Evolutionary conservation across 2,329 filamentous ascomycete species (phyloP), one percentile per base, ranked within the genome.

Genomic region (Penicillium sp.): DNA sequence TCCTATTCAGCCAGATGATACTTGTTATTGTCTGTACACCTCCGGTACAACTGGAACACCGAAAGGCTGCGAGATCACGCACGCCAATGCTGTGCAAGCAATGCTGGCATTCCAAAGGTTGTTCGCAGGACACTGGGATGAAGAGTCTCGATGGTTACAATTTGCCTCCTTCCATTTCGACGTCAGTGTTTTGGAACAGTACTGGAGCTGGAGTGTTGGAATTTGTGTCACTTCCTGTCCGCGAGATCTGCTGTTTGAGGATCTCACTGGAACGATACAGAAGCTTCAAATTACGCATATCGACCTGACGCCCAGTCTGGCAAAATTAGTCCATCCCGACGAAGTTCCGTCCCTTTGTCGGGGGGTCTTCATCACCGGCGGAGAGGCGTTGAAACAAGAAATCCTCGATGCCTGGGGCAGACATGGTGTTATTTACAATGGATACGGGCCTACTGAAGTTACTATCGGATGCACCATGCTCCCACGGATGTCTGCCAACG

Each of bases 151-250:
- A 56, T 97, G 91, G 88, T 79, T 97, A 1, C 93, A 97, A 68
- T 97, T 97, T 68, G 93, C 93, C 1, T 92, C 91, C 0, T 90
- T 96, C 55, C 93, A 96, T 72, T 97, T 97, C 59, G 93, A 97
- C 66, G 92, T 97, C 4, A 94, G 90, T 1, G 89, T 97, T 0
- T 80, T 97, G 0, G 92, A 97, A 69, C 92, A 96, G 67, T 97
- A 93, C 71, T 97, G 91, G 91, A 94, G 88, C 56, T 97, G 92
- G 92, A 91, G 88, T 29, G 89, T 94, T 1, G 92, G 92, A 1
- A 92, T 97, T 26, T 87, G 89, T 4, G 82, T 97, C 0, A 88
- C 93, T 2, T 87, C 89, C 2, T 92, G 90, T 7, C 89, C 90
- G 0, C 84, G 90, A 61, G 92, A 97, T 69, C 69, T 96, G 1